Evolutionary conservation across 2,329 filamentous ascomycete species (phyloP).

Genomic region (Paraphoma sp.): DNA sequence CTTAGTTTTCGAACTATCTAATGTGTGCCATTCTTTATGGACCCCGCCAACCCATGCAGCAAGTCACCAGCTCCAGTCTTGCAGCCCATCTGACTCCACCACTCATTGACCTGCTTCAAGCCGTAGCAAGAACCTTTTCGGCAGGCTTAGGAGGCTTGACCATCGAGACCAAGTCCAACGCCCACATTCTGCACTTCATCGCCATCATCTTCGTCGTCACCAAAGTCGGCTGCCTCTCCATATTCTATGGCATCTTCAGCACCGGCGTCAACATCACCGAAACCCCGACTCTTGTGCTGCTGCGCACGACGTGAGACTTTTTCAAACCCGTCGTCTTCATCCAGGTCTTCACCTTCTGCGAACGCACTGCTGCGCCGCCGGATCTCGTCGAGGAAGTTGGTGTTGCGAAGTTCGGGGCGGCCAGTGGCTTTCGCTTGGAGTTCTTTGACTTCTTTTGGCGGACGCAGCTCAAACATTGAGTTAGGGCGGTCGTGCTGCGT

Average conservation of each 20-base stretch:
- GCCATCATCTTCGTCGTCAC: conserved; percentile 26
- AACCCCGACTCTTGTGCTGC: conserved; percentile 10
- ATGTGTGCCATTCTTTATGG: no score
- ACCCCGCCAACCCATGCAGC: no score
- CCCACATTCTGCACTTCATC: conserved; percentile 19
- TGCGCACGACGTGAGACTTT: conserved; percentile 4
- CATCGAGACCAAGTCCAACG: conserved; percentile 18
- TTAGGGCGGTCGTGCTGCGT: conserved; percentile 36
- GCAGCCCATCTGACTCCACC: no score
- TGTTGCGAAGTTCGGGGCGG: conserved; percentile 19
- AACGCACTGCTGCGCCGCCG: conserved; percentile 56
- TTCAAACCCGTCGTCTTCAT: conserved; percentile 3
- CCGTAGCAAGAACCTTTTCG: no score
- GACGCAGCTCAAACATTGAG: conserved; percentile 47
- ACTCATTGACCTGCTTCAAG: no score
- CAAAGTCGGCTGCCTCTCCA: conserved; percentile 25
- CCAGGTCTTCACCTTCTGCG: conserved; percentile 49
- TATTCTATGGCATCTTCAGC: conserved; percentile 12
- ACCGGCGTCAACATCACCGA: conserved; percentile 16
- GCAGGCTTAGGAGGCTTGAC: background rate
- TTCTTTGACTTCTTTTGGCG: conserved; percentile 28
- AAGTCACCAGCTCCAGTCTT: no score
- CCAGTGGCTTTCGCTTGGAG: conserved; percentile 18
- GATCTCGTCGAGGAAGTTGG: conserved; percentile 51
- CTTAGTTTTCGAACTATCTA: no score